phyloP scores from a whole-genome alignment of 2,329 filamentous ascomycete genomes.

The Rhytidhysteron rufulum region DNA sequence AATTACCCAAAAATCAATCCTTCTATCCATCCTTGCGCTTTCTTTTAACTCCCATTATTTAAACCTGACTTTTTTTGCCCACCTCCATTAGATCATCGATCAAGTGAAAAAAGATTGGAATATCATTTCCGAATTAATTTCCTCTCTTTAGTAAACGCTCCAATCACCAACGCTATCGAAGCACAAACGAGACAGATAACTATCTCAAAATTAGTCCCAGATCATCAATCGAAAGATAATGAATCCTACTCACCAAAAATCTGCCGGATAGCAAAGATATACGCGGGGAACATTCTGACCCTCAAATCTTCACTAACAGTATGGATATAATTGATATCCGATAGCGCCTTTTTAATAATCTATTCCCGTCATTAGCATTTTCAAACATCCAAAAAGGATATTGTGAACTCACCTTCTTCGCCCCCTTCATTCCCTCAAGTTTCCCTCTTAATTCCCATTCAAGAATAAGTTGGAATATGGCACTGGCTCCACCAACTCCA shows the following conservation, averaged over 20 bases:
- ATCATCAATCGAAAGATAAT: not conserved
- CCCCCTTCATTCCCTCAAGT: not conserved
- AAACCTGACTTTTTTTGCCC: too few species aligned
- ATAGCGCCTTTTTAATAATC: not conserved
- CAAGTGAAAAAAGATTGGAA: too few species aligned
- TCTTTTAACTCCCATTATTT: too few species aligned
- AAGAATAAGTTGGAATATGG: not conserved
- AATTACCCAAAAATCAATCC: too few species aligned
- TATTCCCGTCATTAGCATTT: too few species aligned
- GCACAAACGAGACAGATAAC: not conserved
- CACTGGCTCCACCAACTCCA: not conserved
- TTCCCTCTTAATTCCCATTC: not conserved
- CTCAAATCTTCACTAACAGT: not conserved
- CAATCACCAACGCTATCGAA: not conserved
- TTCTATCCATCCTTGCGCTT: too few species aligned
- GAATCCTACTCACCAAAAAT: not conserved
- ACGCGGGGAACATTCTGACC: not conserved
- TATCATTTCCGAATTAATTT: not conserved
- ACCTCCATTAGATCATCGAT: too few species aligned
- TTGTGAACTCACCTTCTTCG: not conserved
- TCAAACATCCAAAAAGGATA: too few species aligned
- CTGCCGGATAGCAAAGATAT: not conserved
- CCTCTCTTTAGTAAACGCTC: not conserved
- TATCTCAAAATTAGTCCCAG: too few species aligned
- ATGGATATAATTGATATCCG: not conserved